phyloP scores from a whole-genome alignment of 306 rosid genomes.

The Medicago lupulina region DNA sequence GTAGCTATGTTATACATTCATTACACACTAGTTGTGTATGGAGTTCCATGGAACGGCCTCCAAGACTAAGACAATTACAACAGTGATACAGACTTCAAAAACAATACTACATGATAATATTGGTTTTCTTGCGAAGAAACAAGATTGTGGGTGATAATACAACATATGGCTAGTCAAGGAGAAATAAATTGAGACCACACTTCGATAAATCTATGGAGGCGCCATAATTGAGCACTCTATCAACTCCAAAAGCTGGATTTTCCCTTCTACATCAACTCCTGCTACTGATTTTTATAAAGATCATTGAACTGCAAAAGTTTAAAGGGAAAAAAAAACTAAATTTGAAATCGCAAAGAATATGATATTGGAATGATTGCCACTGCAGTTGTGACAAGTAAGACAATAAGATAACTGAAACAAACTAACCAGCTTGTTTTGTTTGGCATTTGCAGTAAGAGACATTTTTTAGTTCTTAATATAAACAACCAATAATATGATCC shows the following conservation, averaged over 20 bases:
- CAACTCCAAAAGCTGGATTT: conserved; percentile 22
- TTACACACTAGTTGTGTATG: not conserved
- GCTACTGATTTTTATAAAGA: conserved; percentile 12
- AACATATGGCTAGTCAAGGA: too few relatives aligned
- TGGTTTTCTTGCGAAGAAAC: conserved; percentile 9
- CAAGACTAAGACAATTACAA: not conserved
- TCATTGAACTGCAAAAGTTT: conserved; percentile 31
- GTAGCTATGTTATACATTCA: not conserved
- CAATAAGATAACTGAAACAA: not conserved
- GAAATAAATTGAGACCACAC: too few relatives aligned
- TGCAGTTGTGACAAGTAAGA: not conserved
- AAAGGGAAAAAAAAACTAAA: not conserved
- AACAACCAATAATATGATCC: not conserved
- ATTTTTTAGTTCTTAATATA: not conserved
- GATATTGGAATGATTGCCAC: not conserved
- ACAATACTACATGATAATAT: not conserved
- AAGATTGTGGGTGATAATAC: not conserved
- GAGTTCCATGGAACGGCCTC: not conserved
- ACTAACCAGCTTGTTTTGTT: not conserved
- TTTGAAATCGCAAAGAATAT: not conserved
- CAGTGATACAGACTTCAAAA: not conserved
- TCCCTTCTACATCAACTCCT: conserved; percentile 20
- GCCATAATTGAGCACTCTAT: conserved; percentile 15
- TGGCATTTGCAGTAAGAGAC: not conserved
- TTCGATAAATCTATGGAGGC: not conserved